phyloP scores from a whole-genome alignment of 208 protist species.

The Leishmania arabica region DNA sequence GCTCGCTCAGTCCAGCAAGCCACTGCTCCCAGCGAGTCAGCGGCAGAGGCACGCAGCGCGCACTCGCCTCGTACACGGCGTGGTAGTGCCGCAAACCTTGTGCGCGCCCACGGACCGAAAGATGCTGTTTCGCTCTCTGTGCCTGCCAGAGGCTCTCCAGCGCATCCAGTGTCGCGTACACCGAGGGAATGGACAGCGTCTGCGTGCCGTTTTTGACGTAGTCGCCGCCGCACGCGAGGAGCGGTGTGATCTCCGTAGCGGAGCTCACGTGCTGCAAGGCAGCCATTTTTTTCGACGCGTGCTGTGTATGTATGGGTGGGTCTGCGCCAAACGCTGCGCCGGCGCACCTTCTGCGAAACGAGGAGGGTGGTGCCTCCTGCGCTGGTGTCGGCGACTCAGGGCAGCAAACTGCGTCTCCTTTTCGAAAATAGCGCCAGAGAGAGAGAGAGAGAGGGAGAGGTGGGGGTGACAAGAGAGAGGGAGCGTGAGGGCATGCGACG shows the following conservation, averaged over 20 bases:
- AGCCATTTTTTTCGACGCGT: constrained; percentile 7
- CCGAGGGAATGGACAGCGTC: constrained; percentile 13
- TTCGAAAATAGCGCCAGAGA: not conserved
- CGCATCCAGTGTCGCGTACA: constrained; percentile 22
- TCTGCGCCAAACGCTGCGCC: not conserved
- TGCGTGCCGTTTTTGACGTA: constrained; percentile 20
- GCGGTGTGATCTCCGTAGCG: constrained; percentile 13
- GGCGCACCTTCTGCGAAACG: not conserved
- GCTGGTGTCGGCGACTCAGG: not conserved
- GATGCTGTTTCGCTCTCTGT: not conserved
- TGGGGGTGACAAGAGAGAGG: not conserved
- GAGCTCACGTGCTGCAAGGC: constrained; percentile 14
- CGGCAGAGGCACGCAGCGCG: constrained; percentile 32
- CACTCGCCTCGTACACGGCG: constrained; percentile 33
- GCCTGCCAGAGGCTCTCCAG: constrained; percentile 18
- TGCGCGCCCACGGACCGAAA: constrained; percentile 3
- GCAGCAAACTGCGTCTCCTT: not conserved
- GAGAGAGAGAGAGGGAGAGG: no score
- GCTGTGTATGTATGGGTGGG: not conserved
- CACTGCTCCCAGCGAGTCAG: constrained; percentile 37
- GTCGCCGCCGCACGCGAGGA: constrained; percentile 23
- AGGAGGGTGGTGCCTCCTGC: not conserved
- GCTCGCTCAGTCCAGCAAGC: constrained; percentile 23
- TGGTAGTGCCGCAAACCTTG: constrained; percentile 45
- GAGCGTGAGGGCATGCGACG: no score